These are phyloP conservation scores for Hebeloma cylindrosporum DNA, from an alignment of 768 basidiomycete species.

Conservation along the genomic window DNA sequence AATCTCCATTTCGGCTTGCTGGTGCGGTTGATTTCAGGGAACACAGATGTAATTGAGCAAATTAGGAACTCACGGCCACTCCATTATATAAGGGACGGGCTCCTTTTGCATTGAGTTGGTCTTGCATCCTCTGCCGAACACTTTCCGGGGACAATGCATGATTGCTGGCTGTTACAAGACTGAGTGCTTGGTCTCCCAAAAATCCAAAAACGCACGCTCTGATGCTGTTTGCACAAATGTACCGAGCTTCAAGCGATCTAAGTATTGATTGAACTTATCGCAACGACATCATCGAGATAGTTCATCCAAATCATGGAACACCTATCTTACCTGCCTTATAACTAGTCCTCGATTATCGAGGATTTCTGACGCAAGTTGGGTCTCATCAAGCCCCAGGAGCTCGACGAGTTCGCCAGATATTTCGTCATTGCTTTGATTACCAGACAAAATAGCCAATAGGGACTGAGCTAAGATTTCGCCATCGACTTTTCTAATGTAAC, in stretches of 20 bases:
- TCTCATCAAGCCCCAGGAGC: conserved; percentile 78
- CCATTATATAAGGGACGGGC: conserved; percentile 64
- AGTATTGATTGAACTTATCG: conserved; percentile 13
- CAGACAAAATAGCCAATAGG: conserved; percentile 40
- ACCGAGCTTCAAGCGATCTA: neutral
- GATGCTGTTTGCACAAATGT: neutral
- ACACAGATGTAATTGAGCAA: too few species aligned
- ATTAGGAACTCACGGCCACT: conserved; percentile 42
- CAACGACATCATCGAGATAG: conserved; percentile 11
- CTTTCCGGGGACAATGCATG: conserved; percentile 39
- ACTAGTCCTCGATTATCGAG: conserved; percentile 54
- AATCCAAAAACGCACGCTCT: conserved; percentile 1
- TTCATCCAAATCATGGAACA: neutral
- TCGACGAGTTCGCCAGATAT: conserved; percentile 81
- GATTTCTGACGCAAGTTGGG: conserved; percentile 76
- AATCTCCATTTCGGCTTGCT: conserved; percentile 58
- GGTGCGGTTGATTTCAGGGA: neutral
- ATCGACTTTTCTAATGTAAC: conserved; percentile 12
- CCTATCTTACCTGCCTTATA: conserved; percentile 47
- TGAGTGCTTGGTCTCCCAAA: neutral
- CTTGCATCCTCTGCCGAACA: conserved; percentile 63
- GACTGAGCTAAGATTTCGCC: conserved; percentile 12
- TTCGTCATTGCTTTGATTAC: conserved; percentile 56
- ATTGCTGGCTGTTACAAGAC: conserved; percentile 6
- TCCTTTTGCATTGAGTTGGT: conserved; percentile 58